Base-by-base conservation (phyloP, 2,329 filamentous ascomycete genomes). In the Purpureocillium lavendulum region DNA sequence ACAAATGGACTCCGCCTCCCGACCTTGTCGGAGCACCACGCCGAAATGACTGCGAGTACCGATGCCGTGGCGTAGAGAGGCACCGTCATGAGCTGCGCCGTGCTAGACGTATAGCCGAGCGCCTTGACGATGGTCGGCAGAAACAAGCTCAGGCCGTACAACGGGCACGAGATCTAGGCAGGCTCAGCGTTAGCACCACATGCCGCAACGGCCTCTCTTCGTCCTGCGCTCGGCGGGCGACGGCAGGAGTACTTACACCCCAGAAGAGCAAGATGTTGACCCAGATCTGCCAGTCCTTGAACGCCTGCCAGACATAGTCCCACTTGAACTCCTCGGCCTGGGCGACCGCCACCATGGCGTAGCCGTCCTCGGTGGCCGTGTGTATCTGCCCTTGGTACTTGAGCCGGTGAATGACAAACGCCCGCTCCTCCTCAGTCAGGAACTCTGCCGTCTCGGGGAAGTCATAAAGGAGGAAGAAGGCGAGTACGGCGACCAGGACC, bases 221-320 rank as follows among this genome's bases (percentile, higher is more conserved):
- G n/a, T n/a, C n/a, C n/a, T n/a, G n/a, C n/a, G n/a, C n/a, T n/a
- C n/a, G n/a, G n/a, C n/a, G n/a, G n/a, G n/a, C n/a, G n/a, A n/a
- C n/a, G n/a, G n/a, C n/a, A n/a, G n/a, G n/a, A n/a, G 21, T 10
- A 63, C 67, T 63, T 57, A 81, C 75, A 9, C 79, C 76, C 66
- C 80, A 80, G 49, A 78, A 79, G 28, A 84, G 75, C 36, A 82
- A 64, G 4, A 81, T 62, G 38, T 70, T 71, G 21, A 69, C 59
- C 64, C 67, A 73, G 34, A 87, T 88, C 61, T 94, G 90, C 82
- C 84, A 92, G 52, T 94, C 87, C 30, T 70, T 77, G 34, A 90
- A 65, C 2, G 80, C 80, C 8, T 77, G 71, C 73, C 78, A 80
- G 43, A 92, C 77, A 53, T 89, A 92, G 11, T 68, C 65, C 76